Base-by-base conservation (phyloP, 2,329 filamentous ascomycete genomes). In the Amylocarpus encephaloides region DNA sequence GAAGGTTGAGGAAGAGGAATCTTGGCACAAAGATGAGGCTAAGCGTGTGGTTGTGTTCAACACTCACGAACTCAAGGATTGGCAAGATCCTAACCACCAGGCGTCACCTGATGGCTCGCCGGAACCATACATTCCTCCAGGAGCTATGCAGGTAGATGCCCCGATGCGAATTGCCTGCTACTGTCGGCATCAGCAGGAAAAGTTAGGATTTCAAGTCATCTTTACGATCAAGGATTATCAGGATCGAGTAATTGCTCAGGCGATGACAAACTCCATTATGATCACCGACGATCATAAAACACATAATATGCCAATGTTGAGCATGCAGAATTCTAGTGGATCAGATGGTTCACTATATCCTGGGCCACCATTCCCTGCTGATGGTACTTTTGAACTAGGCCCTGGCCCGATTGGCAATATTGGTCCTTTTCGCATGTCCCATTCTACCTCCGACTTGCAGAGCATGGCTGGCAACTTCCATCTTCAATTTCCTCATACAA, bases 281-380 rank as follows among this genome's bases (percentile, higher is more conserved):
- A 96, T 97, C 56, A 97, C 93, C 1, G 92, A 98, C 66, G 92
- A 98, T 64, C 92, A 97, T 73, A 97, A 97, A 72, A 95, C 89
- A 6, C 86, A 88, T 60, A 67, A 70, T 51, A 67, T 75, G 45
- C 69, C 74, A 45, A 46, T 65, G 41, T 56, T 64, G 36, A 53
- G 60, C 18, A 59, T 63, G 19, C 61, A 58, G 55, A 62, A 60
- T 34, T 56, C 67, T 61, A 50, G 52, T 60, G 39, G 58, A 33
- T 53, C 55, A 44, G 61, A 71, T 62, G 45, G 63, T 58, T 68
- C 51, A 58, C 63, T 50, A 52, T 61, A 73, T 16, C 66, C 73
- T 13, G 71, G 69, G 47, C 65, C 70, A 48, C 64, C 73, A 4
- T 77, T 75, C 50, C 46, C 64, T 2, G 49, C 39, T 16, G 63